Conservation (phyloP, 345 rosid species). For the Eutrema japonicum region DNA sequence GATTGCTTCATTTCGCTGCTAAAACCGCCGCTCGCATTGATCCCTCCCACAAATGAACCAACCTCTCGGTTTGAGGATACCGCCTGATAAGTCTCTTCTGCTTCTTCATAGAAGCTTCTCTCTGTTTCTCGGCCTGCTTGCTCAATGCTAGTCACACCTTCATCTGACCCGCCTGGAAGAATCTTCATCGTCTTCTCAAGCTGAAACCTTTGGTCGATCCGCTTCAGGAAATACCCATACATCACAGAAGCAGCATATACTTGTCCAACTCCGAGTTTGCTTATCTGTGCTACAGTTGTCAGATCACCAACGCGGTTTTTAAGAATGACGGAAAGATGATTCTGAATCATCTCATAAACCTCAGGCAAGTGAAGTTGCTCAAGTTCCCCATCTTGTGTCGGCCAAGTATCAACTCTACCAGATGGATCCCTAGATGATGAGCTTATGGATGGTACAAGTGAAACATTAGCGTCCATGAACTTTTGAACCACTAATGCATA, state of each 20-base stretch:
- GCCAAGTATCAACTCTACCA: constrained; percentile 70
- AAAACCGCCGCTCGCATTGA: constrained; percentile 57
- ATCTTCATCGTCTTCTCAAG: constrained; percentile 94
- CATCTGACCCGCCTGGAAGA: constrained; percentile 62
- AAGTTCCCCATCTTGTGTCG: constrained; percentile 63
- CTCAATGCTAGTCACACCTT: constrained; percentile 46
- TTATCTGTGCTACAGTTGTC: constrained; percentile 69
- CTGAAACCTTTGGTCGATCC: constrained; percentile 96
- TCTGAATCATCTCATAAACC: constrained; percentile 96
- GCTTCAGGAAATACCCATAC: constrained; percentile 95
- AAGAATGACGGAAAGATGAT: constrained; percentile 83
- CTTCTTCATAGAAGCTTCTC: constrained; percentile 36
- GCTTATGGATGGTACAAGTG: constrained; percentile 68
- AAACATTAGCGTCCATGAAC: constrained; percentile 88
- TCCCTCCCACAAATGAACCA: constrained; percentile 60
- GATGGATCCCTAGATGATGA: constrained; percentile 58
- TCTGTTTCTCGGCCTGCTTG: constrained; percentile 33
- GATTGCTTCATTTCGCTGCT: constrained; percentile 60
- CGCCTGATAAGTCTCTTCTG: constrained; percentile 50
- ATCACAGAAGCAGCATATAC: constrained; percentile 96
- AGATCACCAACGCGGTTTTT: constrained; percentile 69
- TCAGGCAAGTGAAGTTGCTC: constrained; percentile 81
- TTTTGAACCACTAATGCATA: constrained; percentile 89
- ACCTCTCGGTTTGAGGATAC: constrained; percentile 66
- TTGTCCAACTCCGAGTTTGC: constrained; percentile 89